Conservation (phyloP, 768 basidiomycete genomes). For the Termitomyces sp. region DNA sequence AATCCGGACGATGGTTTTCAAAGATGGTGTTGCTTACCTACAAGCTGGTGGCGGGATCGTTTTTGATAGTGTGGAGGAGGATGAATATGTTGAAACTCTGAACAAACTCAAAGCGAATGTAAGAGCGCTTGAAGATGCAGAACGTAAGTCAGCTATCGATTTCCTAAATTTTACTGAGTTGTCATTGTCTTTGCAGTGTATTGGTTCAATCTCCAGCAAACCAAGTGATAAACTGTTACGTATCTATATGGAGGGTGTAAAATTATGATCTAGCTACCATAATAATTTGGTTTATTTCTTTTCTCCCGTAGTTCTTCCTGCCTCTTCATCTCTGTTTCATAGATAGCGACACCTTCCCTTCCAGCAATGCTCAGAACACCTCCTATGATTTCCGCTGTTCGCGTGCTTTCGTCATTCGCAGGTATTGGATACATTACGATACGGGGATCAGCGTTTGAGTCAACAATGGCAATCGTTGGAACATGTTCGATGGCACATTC, state of each 20-base stretch:
- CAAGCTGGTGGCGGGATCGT: slow-evolving; percentile 98
- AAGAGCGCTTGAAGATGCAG: slow-evolving; percentile 78
- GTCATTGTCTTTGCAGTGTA: slow-evolving; percentile 39
- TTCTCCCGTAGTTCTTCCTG: slow-evolving; percentile 19
- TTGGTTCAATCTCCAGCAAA: slow-evolving; percentile 64
- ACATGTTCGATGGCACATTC: slow-evolving; percentile 88
- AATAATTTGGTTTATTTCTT: slow-evolving; percentile 9
- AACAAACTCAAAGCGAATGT: slow-evolving; percentile 91
- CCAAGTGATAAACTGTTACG: slow-evolving; percentile 17
- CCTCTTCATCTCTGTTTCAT: slow-evolving; percentile 24
- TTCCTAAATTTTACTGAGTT: slow-evolving; percentile 13
- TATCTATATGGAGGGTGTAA: slow-evolving; percentile 8
- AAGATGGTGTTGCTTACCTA: slow-evolving; percentile 84
- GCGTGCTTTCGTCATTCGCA: slow-evolving; percentile 92
- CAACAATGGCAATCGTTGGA: slow-evolving; percentile 91
- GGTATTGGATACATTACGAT: slow-evolving; percentile 98
- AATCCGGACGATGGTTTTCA: slow-evolving; percentile 97
- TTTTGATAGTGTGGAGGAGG: slow-evolving; percentile 93
- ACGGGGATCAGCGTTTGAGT: slow-evolving; percentile 93
- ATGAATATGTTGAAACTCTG: slow-evolving; percentile 94
- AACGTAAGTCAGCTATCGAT: slow-evolving; percentile 44
- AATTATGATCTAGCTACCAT: slow-evolving; percentile 4
- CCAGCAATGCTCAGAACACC: slow-evolving; percentile 89
- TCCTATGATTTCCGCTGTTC: slow-evolving; percentile 85
- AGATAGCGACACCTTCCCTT: slow-evolving; percentile 59